Base-by-base conservation (phyloP, 2,329 filamentous ascomycete species). In the Neofusicoccum laricinum region DNA sequence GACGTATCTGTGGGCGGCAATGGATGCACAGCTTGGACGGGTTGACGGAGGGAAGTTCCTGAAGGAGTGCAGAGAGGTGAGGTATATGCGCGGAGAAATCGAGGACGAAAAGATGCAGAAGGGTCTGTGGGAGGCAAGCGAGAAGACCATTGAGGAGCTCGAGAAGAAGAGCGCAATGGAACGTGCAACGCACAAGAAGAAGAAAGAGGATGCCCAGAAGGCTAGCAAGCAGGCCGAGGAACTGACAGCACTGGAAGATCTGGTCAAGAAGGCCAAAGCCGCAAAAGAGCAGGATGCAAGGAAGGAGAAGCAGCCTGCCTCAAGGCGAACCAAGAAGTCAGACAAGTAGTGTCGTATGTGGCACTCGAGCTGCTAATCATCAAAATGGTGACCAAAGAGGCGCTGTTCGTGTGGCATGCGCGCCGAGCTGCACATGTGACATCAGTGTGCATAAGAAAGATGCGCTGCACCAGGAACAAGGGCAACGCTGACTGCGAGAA, bases 91-190 rank as follows among this genome's bases (percentile, higher is more conserved):
- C 61, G 82, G 80, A 30, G 93, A 97, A 71, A 83, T 97, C 49
- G 84, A 85, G 68, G 90, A 96, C 72, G 93, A 96, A 68, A 85
- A 85, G 19, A 79, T 91, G 34, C 93, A 92, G 65, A 93, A 96
- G 84, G 86, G 88, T 75, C 81, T 99, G 15, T 99, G 94, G 94
- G 87, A 96, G 73, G 88, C 91, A 65, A 97, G 91, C 73, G 93
- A 97, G 72, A 87, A 87, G 73, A 86, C 96, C 67, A 89, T 98
- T 64, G 89, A 96, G 75, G 85, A 85, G 70, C 85, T 89, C 14
- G 93, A 98, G 77, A 96, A 91, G 79, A 86, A 90, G 73, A 86
- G 89, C 25, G 93, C 93, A 8, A 78, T 86, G 57, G 85, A 83
- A 64, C 78, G 87, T 65, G 85, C 84, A 51, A 75, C 82, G 64